Evolutionary conservation across 2,329 filamentous ascomycete genomes (phyloP).

Genomic region (Aspergillus ustus): DNA sequence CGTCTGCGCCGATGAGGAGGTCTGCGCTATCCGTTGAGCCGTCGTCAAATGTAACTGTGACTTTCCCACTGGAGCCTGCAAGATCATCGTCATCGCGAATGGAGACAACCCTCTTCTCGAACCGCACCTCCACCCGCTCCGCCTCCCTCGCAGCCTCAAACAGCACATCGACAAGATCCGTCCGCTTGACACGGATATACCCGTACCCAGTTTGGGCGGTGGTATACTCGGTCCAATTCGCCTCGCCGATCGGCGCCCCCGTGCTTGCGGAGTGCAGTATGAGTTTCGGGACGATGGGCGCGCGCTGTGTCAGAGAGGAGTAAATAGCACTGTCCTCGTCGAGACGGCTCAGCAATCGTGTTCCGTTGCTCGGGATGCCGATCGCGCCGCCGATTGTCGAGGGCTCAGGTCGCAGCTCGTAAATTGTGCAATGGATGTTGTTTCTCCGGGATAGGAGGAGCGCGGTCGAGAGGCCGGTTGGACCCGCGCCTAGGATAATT

Average conservation of each 20-base stretch:
- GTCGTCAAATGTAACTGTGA: slow-evolving; percentile 22
- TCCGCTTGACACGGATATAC: slow-evolving; percentile 33
- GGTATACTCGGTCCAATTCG: not conserved
- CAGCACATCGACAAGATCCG: slow-evolving; percentile 33
- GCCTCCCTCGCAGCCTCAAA: slow-evolving; percentile 24
- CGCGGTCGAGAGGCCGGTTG: slow-evolving; percentile 27
- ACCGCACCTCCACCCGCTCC: slow-evolving; percentile 2
- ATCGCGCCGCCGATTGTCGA: slow-evolving; percentile 38
- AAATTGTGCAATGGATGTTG: slow-evolving; percentile 26
- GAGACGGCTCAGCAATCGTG: slow-evolving; percentile 32
- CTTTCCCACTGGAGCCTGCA: not conserved
- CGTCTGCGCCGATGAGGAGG: slow-evolving; percentile 44
- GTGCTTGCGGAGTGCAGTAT: not conserved
- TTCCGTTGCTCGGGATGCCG: slow-evolving; percentile 36
- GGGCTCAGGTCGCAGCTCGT: slow-evolving; percentile 36
- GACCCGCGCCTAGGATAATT: slow-evolving; percentile 30
- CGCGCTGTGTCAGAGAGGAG: slow-evolving; percentile 19
- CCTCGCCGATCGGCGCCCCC: not conserved
- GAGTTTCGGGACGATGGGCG: slow-evolving; percentile 7
- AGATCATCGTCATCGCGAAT: slow-evolving; percentile 27
- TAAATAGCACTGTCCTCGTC: slow-evolving; percentile 20
- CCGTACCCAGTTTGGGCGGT: slow-evolving; percentile 27
- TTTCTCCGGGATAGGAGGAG: slow-evolving; percentile 24
- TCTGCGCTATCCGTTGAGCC: slow-evolving; percentile 20
- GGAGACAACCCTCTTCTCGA: slow-evolving; percentile 11